A percentile compares a stretch with the other conserved stretches of the same genome.
Evolutionary conservation across 2,329 filamentous ascomycete genomes (phyloP).

Genomic region (Epichloe scottii): DNA sequence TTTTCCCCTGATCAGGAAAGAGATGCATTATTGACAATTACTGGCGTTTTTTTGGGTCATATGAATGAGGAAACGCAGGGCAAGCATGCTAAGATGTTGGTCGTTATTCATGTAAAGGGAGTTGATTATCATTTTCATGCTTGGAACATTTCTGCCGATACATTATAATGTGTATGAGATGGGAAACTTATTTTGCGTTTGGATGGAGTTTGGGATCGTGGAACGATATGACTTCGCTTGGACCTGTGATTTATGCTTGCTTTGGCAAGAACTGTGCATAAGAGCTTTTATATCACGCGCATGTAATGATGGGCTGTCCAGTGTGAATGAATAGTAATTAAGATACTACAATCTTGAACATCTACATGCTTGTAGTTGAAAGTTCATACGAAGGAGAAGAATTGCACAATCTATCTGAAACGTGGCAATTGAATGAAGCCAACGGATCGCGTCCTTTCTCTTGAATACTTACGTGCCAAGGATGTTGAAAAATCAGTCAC

Average conservation of each 20-base stretch:
- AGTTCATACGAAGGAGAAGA: too few species aligned
- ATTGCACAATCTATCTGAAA: too few species aligned
- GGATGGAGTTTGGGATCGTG: slow-evolving; percentile 8
- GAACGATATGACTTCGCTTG: not conserved
- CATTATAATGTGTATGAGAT: not conserved
- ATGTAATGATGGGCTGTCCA: too few species aligned
- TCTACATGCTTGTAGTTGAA: too few species aligned
- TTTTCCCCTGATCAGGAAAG: slow-evolving; percentile 5
- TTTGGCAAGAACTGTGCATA: not conserved
- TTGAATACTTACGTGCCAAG: too few species aligned
- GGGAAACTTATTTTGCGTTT: slow-evolving; percentile 1
- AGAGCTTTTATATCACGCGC: too few species aligned
- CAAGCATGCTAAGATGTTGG: not conserved
- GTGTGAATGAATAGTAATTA: too few species aligned
- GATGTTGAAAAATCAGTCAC: not conserved
- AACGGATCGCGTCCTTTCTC: too few species aligned
- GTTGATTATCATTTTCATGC: not conserved
- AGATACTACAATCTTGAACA: too few species aligned
- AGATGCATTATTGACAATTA: slow-evolving; percentile 1
- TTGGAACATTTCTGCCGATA: slow-evolving; percentile 1
- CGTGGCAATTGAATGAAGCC: too few species aligned
- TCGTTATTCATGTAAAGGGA: not conserved
- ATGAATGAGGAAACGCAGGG: slow-evolving; percentile 1
- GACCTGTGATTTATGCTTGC: not conserved
- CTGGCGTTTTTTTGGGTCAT: slow-evolving; percentile 1